Percentiles rank a stretch among this genome's conserved stretches.
Evolutionary conservation across 257 asterid species (phyloP).

Genomic region (Gynochthodes officinalis): DNA sequence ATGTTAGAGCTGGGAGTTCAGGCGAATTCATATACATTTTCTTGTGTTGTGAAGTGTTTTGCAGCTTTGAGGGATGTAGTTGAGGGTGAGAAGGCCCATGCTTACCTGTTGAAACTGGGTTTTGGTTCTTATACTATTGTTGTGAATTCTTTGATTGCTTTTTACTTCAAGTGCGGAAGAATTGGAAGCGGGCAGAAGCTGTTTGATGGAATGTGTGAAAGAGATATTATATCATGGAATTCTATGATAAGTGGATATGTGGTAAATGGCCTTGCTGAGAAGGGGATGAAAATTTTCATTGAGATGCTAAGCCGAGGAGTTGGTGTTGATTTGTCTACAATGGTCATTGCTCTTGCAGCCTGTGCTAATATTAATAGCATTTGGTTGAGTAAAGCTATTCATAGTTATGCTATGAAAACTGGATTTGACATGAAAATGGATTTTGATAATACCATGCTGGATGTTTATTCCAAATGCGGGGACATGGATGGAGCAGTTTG

Average conservation of each 20-base stretch:
- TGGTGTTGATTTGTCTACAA: slow-evolving; percentile 23
- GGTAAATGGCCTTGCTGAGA: slow-evolving; percentile 18
- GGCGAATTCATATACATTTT: slow-evolving; percentile 25
- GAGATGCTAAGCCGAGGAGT: slow-evolving; percentile 19
- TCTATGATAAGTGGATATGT: slow-evolving; percentile 33
- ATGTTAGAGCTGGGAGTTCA: slow-evolving; percentile 25
- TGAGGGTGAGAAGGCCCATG: slow-evolving; percentile 24
- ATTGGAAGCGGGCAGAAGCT: slow-evolving; percentile 15
- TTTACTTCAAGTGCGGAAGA: slow-evolving; percentile 23
- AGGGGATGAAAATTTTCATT: slow-evolving; percentile 15
- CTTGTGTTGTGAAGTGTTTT: slow-evolving; percentile 28
- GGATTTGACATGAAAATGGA: slow-evolving; percentile 18
- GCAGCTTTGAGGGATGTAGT: slow-evolving; percentile 21
- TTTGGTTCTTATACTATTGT: slow-evolving; percentile 22
- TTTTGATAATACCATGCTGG: slow-evolving; percentile 23
- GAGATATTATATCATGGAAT: slow-evolving; percentile 32
- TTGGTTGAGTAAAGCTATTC: slow-evolving; percentile 18
- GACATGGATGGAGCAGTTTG: slow-evolving; percentile 18
- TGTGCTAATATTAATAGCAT: slow-evolving; percentile 17
- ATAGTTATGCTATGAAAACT: slow-evolving; percentile 17
- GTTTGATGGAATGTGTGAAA: slow-evolving; percentile 26
- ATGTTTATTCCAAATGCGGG: slow-evolving; percentile 30
- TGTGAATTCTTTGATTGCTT: slow-evolving; percentile 24
- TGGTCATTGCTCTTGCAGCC: slow-evolving; percentile 20
- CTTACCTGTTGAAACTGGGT: slow-evolving; percentile 23